Evolutionary conservation across 2,329 filamentous ascomycete genomes (phyloP), one percentile per base, ranked within the genome.

Genomic region (Fusarium nygamai): DNA sequence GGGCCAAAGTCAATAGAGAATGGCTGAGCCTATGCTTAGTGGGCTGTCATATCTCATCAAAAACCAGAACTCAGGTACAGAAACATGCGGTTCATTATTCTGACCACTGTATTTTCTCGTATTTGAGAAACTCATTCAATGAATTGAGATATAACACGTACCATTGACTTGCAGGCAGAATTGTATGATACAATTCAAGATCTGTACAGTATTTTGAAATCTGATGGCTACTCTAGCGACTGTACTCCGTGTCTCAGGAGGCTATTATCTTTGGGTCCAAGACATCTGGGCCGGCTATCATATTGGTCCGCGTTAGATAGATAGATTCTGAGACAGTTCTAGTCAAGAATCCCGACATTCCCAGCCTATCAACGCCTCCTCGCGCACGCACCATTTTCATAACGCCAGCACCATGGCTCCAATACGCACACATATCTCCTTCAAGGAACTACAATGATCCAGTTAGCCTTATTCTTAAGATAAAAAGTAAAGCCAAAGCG

Each of bases 381-480:
- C 67, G 44, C 2, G 50, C 47, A 5, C 64, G 56, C 19, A 69
- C 67, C 67, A 69, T 69, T 17, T 69, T 68, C 14, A 69, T 66
- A 10, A 69, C 61, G 3, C 67, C 65, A 7, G n/a, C 24, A 6
- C 65, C 65, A 1, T 70, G 67, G 6, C 34, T 43, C 19, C 50
- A 57, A 20, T 63, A 69, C 1, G 67, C 57, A 27, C 29, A n/a
- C n/a, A 69, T 41, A 7, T 69, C 67, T 13, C 64, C 67, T 34
- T 69, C 64, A 3, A 68, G 67, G n/a, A 57, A 56, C 67, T 69
- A 11, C 0, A 2, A 19, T 8, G 10, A 8, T 3, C 16, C 16
- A 0, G 4, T 69, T 36, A 67, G 56, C 8, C 4, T 12, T 13
- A 4, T 6, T 0, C 5, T 12, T 4, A 4, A 34, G 19, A 36